Base-by-base conservation (phyloP, 2,329 filamentous ascomycete species). In the Botrytis porri region DNA sequence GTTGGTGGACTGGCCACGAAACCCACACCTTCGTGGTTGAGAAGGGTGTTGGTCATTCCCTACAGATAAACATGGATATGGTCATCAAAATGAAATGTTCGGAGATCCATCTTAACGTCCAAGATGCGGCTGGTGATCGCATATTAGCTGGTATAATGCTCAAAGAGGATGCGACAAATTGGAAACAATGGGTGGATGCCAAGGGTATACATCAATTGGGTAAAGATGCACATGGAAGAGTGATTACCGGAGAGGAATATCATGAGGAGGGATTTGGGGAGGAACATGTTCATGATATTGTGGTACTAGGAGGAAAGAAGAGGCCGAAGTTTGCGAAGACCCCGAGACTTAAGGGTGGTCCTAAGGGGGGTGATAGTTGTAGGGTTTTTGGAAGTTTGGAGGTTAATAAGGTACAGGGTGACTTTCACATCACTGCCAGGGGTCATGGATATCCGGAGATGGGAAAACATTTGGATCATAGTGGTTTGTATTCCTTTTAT, bases 1-100 rank as follows among this genome's bases (percentile, higher is more conserved):
- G 91, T 72, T 98, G 95, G 94, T 96, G 93, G 88, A 86, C 86
- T 73, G 96, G 96, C 78, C 85, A 88, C 71, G 96, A 97, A 80
- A 90, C 89, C 72, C 95, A 98, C 82, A 93, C 93, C 74, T 99
- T 98, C 83, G 91, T 91, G 74, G 95, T 99, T 73, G 96, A 98
- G 83, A 96, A 97, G 83, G 93, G 93, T 77, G 88, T 99, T 57
- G 92, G 92, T 4, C 94, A 94, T 82, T 88, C 90, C 75, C 88
- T 99, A 82, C 95, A 98, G 83, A 92, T 99, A 84, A 99, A 99
- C 84, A 85, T 99, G 73, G 96, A 99, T 83, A 86, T 97, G n/a
- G 93, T 98, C 8, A 87, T 99, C 66, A 87, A 87, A 70, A 99
- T 99, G 96, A 85, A 87, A 78, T 99, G 96, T 85, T 84, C 87